These are phyloP conservation scores for Viridothelium virens DNA, from an alignment of 495 filamentous ascomycete species.

Conservation along the genomic window DNA sequence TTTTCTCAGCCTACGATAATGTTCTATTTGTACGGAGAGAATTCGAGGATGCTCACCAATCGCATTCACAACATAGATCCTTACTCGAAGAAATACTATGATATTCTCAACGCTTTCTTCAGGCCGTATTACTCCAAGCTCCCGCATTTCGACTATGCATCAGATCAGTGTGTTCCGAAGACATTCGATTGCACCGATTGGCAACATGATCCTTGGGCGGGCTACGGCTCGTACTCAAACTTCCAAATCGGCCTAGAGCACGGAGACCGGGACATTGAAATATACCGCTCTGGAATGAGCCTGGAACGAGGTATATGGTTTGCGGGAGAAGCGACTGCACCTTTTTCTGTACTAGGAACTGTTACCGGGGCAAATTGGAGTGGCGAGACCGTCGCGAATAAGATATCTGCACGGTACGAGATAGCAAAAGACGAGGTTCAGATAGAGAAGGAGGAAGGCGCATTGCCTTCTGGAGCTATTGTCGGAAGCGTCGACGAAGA, in stretches of 20 bases:
- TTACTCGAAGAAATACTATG: not conserved
- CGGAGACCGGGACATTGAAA: not conserved
- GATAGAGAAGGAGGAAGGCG: too few species aligned
- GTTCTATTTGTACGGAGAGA: not conserved
- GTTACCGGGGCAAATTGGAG: not conserved
- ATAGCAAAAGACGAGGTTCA: too few species aligned
- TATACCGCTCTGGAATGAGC: not conserved
- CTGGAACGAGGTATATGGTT: not conserved
- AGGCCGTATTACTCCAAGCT: conserved; percentile 4
- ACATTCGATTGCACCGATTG: not conserved
- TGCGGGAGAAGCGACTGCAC: not conserved
- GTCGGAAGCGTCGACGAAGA: too few species aligned
- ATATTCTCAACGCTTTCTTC: not conserved
- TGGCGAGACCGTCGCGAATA: not conserved
- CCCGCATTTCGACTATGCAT: not conserved
- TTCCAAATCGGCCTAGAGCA: not conserved
- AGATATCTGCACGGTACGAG: not conserved
- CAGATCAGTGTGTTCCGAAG: not conserved
- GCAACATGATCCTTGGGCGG: not conserved
- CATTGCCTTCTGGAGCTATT: too few species aligned
- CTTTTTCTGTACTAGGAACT: not conserved
- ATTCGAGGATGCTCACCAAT: not conserved
- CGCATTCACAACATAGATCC: not conserved
- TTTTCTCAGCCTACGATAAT: conserved; percentile 1
- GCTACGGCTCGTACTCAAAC: conserved; percentile 1